Evolutionary conservation across 2,329 filamentous ascomycete genomes (phyloP), one percentile per base, ranked within the genome.

Genomic region (Meredithiella fracta): DNA sequence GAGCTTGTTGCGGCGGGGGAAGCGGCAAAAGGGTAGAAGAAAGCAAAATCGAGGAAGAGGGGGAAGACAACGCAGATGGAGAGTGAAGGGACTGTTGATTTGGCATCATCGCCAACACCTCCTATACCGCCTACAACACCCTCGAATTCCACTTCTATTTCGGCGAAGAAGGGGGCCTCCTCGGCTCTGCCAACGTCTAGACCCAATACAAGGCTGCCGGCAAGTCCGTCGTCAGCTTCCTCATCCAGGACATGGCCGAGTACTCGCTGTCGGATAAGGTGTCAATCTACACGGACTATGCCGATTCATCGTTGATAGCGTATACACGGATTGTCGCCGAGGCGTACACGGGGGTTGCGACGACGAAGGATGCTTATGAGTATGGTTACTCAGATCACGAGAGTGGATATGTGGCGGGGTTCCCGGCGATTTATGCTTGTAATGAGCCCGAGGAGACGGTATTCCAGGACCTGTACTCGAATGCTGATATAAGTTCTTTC

Each of bases 101-200:
- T n/a, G n/a, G n/a, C n/a, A n/a, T n/a, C n/a, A n/a, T n/a, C n/a
- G n/a, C n/a, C n/a, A n/a, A n/a, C n/a, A n/a, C n/a, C n/a, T n/a
- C n/a, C n/a, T 26, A 69, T 71, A 14, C 26, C 15, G n/a, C 53
- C 26, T 14, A 47, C 23, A 69, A 74, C 62, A 74, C 73, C 2
- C 65, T 77, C 56, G 74, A 76, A 63, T 76, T 76, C 62, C 73
- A 77, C 62, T 76, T 71, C 63, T 76, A 76, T 61, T 64, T 64
- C 34, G 74, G 67, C 26, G 73, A 76, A 59, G 73, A 76, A 63
- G 72, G 68, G 1, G 73, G 74, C 2, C 66, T 74, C 0, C 69
- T 74, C 1, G 74, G 74, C 3, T 74, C 72, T 0, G 67, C 67
- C 17, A 71, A 67, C 14, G 63, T 75, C 29, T 73, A 40, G 53